These are phyloP conservation scores for Stereum hirsutum DNA, from an alignment of 1,284 basidiomycete genomes.

Conservation along the genomic window DNA sequence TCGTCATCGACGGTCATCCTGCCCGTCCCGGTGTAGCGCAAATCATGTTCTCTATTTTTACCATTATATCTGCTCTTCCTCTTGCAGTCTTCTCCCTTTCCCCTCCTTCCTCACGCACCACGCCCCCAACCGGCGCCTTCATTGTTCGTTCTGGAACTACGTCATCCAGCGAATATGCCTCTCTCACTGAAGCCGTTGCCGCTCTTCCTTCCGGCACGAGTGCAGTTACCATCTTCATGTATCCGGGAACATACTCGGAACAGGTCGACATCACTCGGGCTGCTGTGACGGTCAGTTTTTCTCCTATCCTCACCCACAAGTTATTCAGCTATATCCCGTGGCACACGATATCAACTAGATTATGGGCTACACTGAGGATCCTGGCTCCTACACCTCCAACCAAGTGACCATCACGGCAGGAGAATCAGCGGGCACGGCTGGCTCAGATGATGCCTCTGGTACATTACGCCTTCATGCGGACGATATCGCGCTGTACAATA, in stretches of 20 bases:
- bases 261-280: conserved; percentile 41
- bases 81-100: conserved; percentile 10
- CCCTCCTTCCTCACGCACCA: conserved; percentile 28
- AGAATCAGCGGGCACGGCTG: conserved; percentile 30
- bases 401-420: conserved; percentile 33
- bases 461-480: conserved; percentile 44
- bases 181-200: conserved; percentile 30
- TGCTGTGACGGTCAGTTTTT: conserved; percentile 15
- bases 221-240: conserved; percentile 40
- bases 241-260: conserved; percentile 42
- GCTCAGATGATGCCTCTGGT: conserved; percentile 44
- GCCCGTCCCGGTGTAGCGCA: too few relatives aligned
- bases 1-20: too few relatives aligned
- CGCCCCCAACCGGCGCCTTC: conserved; percentile 34
- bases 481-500: conserved; percentile 45
- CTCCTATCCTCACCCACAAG: conserved; percentile 14
- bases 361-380: conserved; percentile 35
- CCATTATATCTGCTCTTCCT: too few relatives aligned
- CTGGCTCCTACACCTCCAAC: conserved; percentile 25
- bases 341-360: conserved; percentile 23
- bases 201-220: conserved; percentile 35
- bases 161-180: conserved; percentile 32
- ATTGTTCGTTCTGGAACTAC: conserved; percentile 33
- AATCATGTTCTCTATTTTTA: too few relatives aligned
- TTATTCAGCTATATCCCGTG: neutral